These are phyloP conservation scores for Apostasia ramifera DNA, from an alignment of 106 monocot genomes.

Conservation along the genomic window DNA sequence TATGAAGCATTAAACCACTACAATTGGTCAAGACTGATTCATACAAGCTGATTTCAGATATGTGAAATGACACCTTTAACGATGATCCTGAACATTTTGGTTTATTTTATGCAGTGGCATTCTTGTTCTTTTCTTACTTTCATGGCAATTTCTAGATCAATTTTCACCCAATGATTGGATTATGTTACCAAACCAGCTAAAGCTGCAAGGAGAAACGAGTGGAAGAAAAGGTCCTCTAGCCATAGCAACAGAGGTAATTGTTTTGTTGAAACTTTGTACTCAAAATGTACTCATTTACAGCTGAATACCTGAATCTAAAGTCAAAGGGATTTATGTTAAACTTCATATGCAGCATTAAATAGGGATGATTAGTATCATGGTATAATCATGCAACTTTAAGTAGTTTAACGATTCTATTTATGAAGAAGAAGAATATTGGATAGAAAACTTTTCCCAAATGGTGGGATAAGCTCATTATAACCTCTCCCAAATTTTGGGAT, in stretches of 20 bases:
- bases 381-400: too few species aligned
- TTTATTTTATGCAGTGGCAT: neutral
- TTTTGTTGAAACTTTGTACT: neutral
- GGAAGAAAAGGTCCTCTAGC: slow-evolving; percentile 88
- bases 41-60: neutral
- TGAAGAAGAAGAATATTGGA: too few species aligned
- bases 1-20: neutral
- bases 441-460: too few species aligned
- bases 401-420: too few species aligned
- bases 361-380: too few species aligned
- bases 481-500: too few species aligned
- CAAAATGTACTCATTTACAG: too few species aligned
- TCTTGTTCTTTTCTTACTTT: neutral
- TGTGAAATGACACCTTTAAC: neutral
- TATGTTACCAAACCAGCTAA: slow-evolving; percentile 36
- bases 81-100: neutral
- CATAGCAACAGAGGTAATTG: slow-evolving; percentile 75
- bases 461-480: too few species aligned
- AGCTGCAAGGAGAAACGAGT: slow-evolving; percentile 67
- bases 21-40: neutral
- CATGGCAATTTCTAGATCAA: too few species aligned
- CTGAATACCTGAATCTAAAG: neutral
- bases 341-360: neutral
- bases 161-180: too few species aligned
- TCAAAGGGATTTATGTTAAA: neutral